Base-by-base conservation (phyloP, 23 red algal genomes). In the Gracilaria vermiculophylla region DNA sequence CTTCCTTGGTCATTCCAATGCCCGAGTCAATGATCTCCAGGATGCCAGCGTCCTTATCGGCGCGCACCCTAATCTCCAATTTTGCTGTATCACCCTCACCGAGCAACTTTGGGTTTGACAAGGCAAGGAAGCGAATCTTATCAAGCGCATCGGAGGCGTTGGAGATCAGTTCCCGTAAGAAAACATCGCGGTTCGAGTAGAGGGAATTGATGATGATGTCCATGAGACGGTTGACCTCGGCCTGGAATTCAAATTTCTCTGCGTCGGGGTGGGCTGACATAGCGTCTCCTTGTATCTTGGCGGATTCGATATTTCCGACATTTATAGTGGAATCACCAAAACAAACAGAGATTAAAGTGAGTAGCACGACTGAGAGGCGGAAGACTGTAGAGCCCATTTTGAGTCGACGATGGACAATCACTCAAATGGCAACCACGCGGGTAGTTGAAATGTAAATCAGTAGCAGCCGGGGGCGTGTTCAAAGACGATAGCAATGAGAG, bases 191-290 rank as follows among this genome's bases (percentile, higher is more conserved):
- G 48, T 94, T 98, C 20, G 83, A 90, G 45, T 98, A 98, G 8
- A 98, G 91, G 19, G 90, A 94, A 76, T 98, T 87, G 62, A 98
- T 90, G 85, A 98, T 98, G 52, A 98, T 94, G 77, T 98, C 84
- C 95, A 98, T 98, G 36, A 98, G 65, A 2, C 95, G 95, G 45
- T 81, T 83, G 28, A 92, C 87, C 78, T 98, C 95, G 16, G 95
- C 95, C 66, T 94, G 83, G 65, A 94, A 98, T 12, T 82, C 36
- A 77, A 94, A 94, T 60, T 80, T 76, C 65, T 97, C 88, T 24
- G 70, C 87, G 66, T 80, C 33, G 13, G 84, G 50, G 17, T 88
- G 66, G n/a, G 3, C 21, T 19, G 69, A 76, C 7, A 60, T 5
- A 1, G 76, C 12, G n/a, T 79, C 76, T 2, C 34, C 45, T 79